Percentiles rank a stretch among this genome's conserved stretches.
Evolutionary conservation across 2,329 filamentous ascomycete species (phyloP).

Genomic region (Aspergillus sp.): DNA sequence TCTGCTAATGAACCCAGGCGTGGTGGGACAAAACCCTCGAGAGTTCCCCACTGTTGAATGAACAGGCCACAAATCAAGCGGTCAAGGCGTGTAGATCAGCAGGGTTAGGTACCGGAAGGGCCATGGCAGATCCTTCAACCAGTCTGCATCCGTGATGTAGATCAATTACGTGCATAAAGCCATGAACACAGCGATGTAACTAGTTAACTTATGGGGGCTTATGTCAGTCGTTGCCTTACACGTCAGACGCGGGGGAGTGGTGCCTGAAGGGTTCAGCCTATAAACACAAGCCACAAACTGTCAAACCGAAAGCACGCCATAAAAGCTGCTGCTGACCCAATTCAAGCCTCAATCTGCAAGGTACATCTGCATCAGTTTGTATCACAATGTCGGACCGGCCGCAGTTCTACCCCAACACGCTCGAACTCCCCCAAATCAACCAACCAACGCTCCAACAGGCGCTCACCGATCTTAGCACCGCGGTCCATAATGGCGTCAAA

Average conservation of each 20-base stretch:
- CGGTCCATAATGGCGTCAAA: conserved; percentile 1
- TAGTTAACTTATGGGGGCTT: not conserved
- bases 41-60: not conserved
- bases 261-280: not conserved
- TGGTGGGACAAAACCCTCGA: not conserved
- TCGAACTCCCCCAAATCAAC: not conserved
- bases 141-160: too few relatives aligned
- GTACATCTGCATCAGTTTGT: too few relatives aligned
- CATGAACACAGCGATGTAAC: too few relatives aligned
- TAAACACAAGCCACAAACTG: not conserved
- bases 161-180: too few relatives aligned
- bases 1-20: not conserved
- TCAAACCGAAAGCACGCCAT: not conserved
- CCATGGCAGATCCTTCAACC: too few relatives aligned
- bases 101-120: too few relatives aligned
- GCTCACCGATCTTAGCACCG: not conserved
- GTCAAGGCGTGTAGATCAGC: too few relatives aligned
- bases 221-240: not conserved
- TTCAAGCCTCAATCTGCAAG: not conserved
- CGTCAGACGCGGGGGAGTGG: not conserved
- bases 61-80: too few relatives aligned
- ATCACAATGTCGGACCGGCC: not conserved
- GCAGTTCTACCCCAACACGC: conserved; percentile 2
- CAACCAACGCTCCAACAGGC: not conserved
- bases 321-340: not conserved